Base-by-base conservation (phyloP, 805 yeast species). In the Teunomyces tritomae region DNA sequence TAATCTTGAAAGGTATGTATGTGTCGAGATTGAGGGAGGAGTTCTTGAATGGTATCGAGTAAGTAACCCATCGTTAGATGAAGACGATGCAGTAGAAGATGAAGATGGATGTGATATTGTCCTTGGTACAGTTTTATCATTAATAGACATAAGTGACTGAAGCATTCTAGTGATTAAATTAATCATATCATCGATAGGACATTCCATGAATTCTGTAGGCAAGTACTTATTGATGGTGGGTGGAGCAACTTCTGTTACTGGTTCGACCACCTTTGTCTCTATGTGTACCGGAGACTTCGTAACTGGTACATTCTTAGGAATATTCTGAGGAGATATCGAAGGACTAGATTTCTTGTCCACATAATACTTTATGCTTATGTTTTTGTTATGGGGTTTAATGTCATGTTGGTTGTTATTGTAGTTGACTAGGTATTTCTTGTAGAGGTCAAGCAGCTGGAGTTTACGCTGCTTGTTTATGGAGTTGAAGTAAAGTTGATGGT, bases 1-100 rank as follows among this genome's bases (percentile, higher is more conserved):
- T 42, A 92, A 71, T 56, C 98, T 77, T 40, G 83, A 67, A 39
- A 91, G 66, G 58, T 92, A 92, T 46, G 87, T 87, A 54, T 78
- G 79, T 11, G 90, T 81, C 5, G 96, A 85, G 39, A 92, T 92
- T 13, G 79, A 79, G 0, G 99, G 98, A 3, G 97, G 96, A 0
- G 92, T 84, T 52, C 97, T 77, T 3, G 97, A 90, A 64, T 92
- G 99, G 64, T 92, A 92, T 54, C 98, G 73, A 1, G 99, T 92
- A 45, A 94, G 74, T 34, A 58, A 45, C 54, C 58, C 52, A 44
- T 55, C 58, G 51, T 43, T 37, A 24, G 39, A 63, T 59, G 71
- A 20, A 58, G 57, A 27, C 2, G 44, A 17, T 57, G 53, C 28
- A 14, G 57, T 29, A 6, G 56, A 46, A 2, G 52, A 40, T 4